Conservation (phyloP, 345 rosid genomes). For the Salix caprea region DNA sequence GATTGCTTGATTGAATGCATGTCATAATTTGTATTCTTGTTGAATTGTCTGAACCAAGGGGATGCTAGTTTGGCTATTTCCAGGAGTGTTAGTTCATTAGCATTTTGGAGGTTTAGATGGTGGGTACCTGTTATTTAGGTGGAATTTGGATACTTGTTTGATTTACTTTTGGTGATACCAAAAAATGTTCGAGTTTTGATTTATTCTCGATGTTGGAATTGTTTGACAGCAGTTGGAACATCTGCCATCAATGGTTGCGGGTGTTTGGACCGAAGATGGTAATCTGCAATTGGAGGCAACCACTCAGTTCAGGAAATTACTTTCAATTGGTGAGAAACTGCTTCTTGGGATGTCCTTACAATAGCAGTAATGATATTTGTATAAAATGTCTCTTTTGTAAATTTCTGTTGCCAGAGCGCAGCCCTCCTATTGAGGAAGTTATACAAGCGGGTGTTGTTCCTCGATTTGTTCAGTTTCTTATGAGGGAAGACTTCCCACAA, state of each 20-base stretch:
- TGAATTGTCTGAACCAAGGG: not conserved
- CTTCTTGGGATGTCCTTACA: not conserved
- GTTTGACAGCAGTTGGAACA: conserved; percentile 53
- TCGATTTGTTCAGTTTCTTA: conserved; percentile 76
- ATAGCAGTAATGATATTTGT: not conserved
- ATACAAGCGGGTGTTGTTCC: conserved; percentile 79
- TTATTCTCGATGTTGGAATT: not conserved
- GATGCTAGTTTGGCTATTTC: not conserved
- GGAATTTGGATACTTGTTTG: not conserved
- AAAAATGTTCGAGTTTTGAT: not conserved
- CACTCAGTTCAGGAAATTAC: conserved; percentile 73
- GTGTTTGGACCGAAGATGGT: conserved; percentile 57
- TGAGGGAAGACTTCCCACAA: conserved; percentile 75
- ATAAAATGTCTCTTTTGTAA: not conserved
- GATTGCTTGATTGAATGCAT: not conserved
- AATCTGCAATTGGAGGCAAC: conserved; percentile 68
- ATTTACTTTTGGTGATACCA: not conserved
- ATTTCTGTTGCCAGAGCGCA: conserved; percentile 45
- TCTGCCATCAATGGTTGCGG: conserved; percentile 68
- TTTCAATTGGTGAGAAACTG: conserved; percentile 57
- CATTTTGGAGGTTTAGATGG: not conserved
- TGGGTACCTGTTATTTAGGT: not conserved
- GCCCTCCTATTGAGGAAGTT: conserved; percentile 87
- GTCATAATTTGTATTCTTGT: not conserved
- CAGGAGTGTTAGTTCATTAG: not conserved